These are phyloP conservation scores for Plasmopara muralis DNA, from an alignment of 352 stramenopile genomes.

Conservation along the genomic window DNA sequence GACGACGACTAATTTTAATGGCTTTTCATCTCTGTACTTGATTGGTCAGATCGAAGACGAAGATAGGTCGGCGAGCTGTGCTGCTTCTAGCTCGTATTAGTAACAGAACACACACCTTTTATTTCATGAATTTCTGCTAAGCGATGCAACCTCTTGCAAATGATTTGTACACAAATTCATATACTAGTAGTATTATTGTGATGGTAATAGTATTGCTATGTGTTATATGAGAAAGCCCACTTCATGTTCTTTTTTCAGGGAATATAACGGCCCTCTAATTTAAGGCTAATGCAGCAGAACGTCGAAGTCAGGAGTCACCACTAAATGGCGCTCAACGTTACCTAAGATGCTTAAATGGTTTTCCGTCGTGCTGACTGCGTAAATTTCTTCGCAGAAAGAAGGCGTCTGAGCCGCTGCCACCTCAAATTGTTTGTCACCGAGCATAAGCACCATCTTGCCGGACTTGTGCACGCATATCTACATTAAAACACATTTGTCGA, in stretches of 20 bases:
- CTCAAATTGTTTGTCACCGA: conserved; percentile 84
- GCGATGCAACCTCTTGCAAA: no score
- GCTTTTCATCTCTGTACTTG: conserved; percentile 2
- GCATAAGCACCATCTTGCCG: conserved; percentile 78
- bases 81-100: conserved; percentile 31
- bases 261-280: background rate
- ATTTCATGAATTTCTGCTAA: background rate
- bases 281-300: conserved; percentile 55
- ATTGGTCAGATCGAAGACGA: background rate
- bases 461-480: conserved; percentile 81
- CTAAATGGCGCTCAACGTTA: conserved; percentile 64
- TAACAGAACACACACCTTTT: conserved; percentile 15
- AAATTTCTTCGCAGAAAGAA: conserved; percentile 77
- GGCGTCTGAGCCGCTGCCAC: conserved; percentile 71
- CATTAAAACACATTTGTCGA: background rate
- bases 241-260: background rate
- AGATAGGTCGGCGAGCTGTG: conserved; percentile 3
- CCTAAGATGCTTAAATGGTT: conserved; percentile 75
- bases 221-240: background rate
- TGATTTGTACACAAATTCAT: background rate
- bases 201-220: background rate
- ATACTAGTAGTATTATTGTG: background rate
- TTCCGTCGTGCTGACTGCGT: conserved; percentile 68
- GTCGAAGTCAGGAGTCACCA: conserved; percentile 85
- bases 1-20: conserved; percentile 29